Evolutionary conservation across 208 protist species (phyloP).

Genomic region (Trypanosoma conorhini): DNA sequence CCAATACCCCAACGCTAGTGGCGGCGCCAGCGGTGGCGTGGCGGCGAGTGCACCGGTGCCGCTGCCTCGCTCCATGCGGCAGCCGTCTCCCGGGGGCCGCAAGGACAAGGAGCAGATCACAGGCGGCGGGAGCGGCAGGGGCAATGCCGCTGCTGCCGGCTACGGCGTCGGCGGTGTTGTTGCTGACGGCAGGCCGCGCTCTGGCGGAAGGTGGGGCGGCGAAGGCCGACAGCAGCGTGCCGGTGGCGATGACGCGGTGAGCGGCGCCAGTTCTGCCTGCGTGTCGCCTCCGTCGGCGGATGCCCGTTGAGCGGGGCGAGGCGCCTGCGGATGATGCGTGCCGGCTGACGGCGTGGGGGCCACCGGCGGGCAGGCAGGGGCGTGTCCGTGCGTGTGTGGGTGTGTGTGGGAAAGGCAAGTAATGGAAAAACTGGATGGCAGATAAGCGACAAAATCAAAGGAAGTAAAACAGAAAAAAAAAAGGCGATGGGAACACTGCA

Average conservation of each 20-base stretch:
- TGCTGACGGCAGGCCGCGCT: neutral
- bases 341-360: neutral
- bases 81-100: neutral
- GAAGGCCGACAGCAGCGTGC: constrained; percentile 7
- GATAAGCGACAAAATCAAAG: neutral
- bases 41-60: constrained; percentile 11
- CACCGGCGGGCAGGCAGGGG: neutral
- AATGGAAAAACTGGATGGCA: constrained; percentile 3
- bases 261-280: neutral
- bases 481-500: neutral
- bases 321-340: no score
- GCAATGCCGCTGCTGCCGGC: constrained; percentile 11
- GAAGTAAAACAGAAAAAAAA: neutral
- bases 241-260: neutral
- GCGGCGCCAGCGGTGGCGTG: constrained; percentile 1
- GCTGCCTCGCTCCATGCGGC: constrained; percentile 21
- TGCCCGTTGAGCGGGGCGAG: no score
- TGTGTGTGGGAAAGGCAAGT: neutral
- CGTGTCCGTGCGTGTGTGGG: no score
- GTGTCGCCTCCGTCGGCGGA: neutral
- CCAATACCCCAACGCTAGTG: neutral
- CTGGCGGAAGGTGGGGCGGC: neutral
- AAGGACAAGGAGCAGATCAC: constrained; percentile 11
- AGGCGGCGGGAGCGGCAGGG: constrained; percentile 13
- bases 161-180: constrained; percentile 10